Base-by-base conservation (phyloP, 2,329 filamentous ascomycete species). In the Cercospora canescens region DNA sequence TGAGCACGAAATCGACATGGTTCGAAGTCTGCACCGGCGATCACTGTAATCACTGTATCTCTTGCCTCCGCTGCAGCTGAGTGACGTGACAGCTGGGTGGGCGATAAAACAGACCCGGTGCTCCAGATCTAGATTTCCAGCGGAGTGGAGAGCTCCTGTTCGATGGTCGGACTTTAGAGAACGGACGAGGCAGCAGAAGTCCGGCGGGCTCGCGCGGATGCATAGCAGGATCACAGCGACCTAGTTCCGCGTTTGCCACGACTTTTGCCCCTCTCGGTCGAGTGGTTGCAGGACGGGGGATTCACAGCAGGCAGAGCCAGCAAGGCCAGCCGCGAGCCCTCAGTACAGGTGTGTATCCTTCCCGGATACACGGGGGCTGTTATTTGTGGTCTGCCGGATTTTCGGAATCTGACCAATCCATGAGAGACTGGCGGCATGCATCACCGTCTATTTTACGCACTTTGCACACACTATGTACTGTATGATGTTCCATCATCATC, bases 161-260 rank as follows among this genome's bases (percentile, higher is more conserved):
- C 45, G 14, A 2, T 26, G 2, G 11, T 11, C 45, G 45, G 45
- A 50, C 21, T 50, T 35, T 55, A 18, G 14, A 35, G 52, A 55
- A 21, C 14, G 50, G 50, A 16, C 16, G 16, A 32, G 26, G 16
- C 26, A 24, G 52, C 30, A 32, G 28, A 18, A 32, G 14, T 35
- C 52, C 52, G 52, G 28, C 52, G 52, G 52, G 52, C 28, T 55
- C 52, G 52, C 30, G n/a, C 52, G 52, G 52, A 55, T 55, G 52
- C 52, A 55, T 35, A 55, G 18, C n/a, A 24, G 28, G 28, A 55
- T 55, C n/a, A 16, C n/a, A 18, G 26, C 9, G 52, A 32, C 28
- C 12, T 45, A 16, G 11, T 35, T 35, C 34, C 37, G 18, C 11
- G 7, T 45, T 21, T 55, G 11, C 52, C 52, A 55, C 52, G 52